Evolutionary conservation across 352 stramenopile genomes (phyloP), one percentile per base, ranked within the genome.

Genomic region (Pythium periplocum): DNA sequence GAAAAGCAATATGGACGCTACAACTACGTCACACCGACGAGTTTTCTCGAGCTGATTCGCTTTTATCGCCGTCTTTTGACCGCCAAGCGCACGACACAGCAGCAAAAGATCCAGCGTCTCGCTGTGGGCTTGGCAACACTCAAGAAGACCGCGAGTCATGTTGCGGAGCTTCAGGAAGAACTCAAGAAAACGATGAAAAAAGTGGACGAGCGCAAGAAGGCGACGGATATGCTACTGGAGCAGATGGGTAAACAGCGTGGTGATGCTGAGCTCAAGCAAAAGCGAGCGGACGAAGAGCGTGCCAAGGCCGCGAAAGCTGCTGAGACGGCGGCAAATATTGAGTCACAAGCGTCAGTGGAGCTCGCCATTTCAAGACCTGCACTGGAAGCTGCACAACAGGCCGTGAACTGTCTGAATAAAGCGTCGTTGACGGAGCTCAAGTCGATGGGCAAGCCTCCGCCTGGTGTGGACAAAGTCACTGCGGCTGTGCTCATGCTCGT

Each of bases 1-100:
- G 79, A 85, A 5, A 80, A 81, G 30, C 70, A 68, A 12, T 83
- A 86, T 34, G 76, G 75, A 1, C 71, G 91, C 6, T 92, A 85
- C 61, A 97, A 97, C 61, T 98, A 98, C 62, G 90, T 95, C 45
- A 98, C 90, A 0, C 91, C 91, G 2, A 97, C 93, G 36, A 96
- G 77, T 2, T 97, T 97, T 49, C 59, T 98, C 11, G 91, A 98
- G 59, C 62, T 97, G 0, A 97, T 98, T 55, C 71, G 77, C 6
- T 97, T 98, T 48, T 98, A 97, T 54, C 94, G 92, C 39, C 77
- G 65, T 12, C 66, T 97, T 3, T 50, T 97, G 4, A 51, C 55
- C 11, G 36, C 47, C 7, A 89, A 93, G 35, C 82, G 83, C n/a
- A 51, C 61, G 1, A 70, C 73, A 2, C 69, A 90, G 38, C 60